phyloP scores from a whole-genome alignment of 805 yeast species.

The fission yeast (Schizosaccharomyces pombe) region DNA sequence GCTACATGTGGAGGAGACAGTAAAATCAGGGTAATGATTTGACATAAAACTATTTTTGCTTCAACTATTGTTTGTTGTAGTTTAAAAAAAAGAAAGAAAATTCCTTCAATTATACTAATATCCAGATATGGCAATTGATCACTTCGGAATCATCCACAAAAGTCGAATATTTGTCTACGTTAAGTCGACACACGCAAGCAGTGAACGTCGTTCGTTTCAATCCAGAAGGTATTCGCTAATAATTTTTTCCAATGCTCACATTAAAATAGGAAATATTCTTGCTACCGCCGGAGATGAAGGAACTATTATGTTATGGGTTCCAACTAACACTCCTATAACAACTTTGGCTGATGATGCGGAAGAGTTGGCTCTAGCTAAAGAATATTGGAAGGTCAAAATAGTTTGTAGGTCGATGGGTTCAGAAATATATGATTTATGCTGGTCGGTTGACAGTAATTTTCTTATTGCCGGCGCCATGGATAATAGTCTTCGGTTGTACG shows the following conservation, averaged over 20 bases:
- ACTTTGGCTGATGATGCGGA: slow-evolving; percentile 16
- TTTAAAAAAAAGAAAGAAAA: no score
- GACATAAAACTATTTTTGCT: background rate
- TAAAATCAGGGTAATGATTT: slow-evolving; percentile 39
- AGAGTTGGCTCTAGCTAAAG: slow-evolving; percentile 26
- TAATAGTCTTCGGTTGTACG: slow-evolving; percentile 49
- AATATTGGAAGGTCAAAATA: slow-evolving; percentile 48
- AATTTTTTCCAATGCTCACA: background rate
- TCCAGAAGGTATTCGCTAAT: slow-evolving; percentile 26
- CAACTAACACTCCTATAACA: slow-evolving; percentile 13
- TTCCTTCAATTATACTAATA: no score
- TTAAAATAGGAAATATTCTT: slow-evolving; percentile 20
- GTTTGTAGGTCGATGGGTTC: slow-evolving; percentile 36
- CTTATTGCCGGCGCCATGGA: slow-evolving; percentile 86
- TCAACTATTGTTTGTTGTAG: no score
- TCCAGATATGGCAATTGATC: no score
- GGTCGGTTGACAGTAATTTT: slow-evolving; percentile 70
- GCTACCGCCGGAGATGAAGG: slow-evolving; percentile 97
- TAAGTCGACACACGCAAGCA: slow-evolving; percentile 78
- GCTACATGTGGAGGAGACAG: slow-evolving; percentile 92
- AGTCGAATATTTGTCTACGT: slow-evolving; percentile 57
- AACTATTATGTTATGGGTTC: slow-evolving; percentile 55
- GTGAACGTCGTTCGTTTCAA: slow-evolving; percentile 75
- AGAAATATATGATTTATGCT: slow-evolving; percentile 73
- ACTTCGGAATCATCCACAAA: no score